Evolutionary conservation across 2,329 filamentous ascomycete genomes (phyloP).

Genomic region (Periconia sp.): DNA sequence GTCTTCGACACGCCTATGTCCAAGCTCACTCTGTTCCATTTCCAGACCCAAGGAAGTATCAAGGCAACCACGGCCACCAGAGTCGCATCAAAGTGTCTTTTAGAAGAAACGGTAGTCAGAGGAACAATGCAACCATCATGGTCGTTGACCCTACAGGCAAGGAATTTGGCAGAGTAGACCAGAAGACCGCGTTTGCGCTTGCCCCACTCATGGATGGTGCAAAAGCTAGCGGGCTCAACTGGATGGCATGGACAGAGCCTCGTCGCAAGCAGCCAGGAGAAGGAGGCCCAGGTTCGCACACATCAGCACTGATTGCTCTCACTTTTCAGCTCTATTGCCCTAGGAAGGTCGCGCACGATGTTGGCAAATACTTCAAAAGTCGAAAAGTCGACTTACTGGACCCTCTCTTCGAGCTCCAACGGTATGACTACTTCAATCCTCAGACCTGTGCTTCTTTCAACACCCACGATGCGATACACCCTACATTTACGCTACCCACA

Average conservation of each 20-base stretch:
- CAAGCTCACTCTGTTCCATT: slow-evolving; percentile 72
- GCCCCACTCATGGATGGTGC: slow-evolving; percentile 73
- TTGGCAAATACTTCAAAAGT: slow-evolving; percentile 72
- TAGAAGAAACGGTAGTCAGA: slow-evolving; percentile 62
- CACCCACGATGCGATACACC: slow-evolving; percentile 19
- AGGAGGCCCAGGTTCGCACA: slow-evolving; percentile 24
- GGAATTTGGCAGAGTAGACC: slow-evolving; percentile 79
- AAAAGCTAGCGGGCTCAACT: slow-evolving; percentile 67
- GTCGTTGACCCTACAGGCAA: slow-evolving; percentile 74
- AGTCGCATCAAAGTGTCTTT: slow-evolving; percentile 77
- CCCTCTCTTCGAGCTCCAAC: slow-evolving; percentile 68
- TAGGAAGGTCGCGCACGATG: slow-evolving; percentile 65
- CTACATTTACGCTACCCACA: slow-evolving; percentile 22
- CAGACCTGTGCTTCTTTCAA: slow-evolving; percentile 53
- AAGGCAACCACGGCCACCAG: slow-evolving; percentile 63
- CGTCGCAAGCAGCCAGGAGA: slow-evolving; percentile 70
- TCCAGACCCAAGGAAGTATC: slow-evolving; percentile 67
- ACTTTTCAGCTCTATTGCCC: slow-evolving; percentile 83
- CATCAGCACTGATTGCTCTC: slow-evolving; percentile 53
- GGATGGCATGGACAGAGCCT: slow-evolving; percentile 72
- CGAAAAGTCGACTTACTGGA: slow-evolving; percentile 70
- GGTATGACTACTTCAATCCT: slow-evolving; percentile 77
- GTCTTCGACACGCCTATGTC: slow-evolving; percentile 70
- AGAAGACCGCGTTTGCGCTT: slow-evolving; percentile 69
- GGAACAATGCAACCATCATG: slow-evolving; percentile 70